These are phyloP conservation scores for Aegilops umbellulata DNA, from an alignment of 176 grass and related monocot genomes.

Conservation along the genomic window DNA sequence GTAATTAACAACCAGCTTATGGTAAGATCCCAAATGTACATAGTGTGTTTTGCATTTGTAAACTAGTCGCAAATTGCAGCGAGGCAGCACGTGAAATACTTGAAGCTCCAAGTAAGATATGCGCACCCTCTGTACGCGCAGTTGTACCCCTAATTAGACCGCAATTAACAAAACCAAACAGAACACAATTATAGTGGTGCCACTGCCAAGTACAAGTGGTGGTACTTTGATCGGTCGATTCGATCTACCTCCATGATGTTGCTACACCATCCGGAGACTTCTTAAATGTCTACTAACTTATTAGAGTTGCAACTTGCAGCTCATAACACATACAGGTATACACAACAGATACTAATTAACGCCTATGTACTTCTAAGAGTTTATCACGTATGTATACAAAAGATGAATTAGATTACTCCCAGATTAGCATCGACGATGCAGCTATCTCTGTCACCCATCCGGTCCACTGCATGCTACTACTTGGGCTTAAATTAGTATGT, in stretches of 20 bases:
- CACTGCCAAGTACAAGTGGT: neutral
- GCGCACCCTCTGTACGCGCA: neutral
- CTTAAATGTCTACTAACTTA: neutral
- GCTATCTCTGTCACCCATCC: neutral
- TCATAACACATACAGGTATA: neutral
- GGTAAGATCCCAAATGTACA: neutral
- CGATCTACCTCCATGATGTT: neutral
- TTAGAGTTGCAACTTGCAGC: neutral
- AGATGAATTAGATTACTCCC: neutral
- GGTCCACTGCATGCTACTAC: neutral
- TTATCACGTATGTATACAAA: too few relatives aligned
- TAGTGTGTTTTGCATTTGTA: neutral
- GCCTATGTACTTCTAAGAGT: neutral
- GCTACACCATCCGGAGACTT: neutral
- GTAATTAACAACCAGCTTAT: neutral
- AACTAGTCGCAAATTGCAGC: neutral
- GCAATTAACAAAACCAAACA: neutral
- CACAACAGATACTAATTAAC: neutral
- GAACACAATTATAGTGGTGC: neutral
- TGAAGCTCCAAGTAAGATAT: neutral
- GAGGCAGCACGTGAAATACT: neutral
- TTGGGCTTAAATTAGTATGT: neutral
- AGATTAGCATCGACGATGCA: neutral
- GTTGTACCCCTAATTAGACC: neutral
- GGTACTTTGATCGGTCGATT: neutral